Evolutionary conservation across 2,329 filamentous ascomycete genomes (phyloP).

Genomic region (Xylaria arbuscula): DNA sequence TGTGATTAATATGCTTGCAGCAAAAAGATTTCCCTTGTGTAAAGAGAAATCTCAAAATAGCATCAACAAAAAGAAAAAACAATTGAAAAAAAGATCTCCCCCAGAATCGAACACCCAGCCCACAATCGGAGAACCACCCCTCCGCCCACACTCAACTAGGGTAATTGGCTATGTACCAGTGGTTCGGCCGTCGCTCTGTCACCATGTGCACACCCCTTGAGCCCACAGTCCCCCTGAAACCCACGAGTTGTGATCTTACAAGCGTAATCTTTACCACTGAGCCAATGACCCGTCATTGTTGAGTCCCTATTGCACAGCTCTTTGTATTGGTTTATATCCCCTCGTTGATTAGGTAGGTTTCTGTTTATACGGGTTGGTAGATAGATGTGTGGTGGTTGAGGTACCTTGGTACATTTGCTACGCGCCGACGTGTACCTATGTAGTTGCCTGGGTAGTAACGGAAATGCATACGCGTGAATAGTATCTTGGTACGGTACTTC

Average conservation of each 20-base stretch:
- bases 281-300: slow-evolving; percentile 15
- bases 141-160: slow-evolving; percentile 23
- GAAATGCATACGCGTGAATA: background rate
- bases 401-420: slow-evolving; percentile 16
- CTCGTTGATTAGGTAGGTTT: background rate
- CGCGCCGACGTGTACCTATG: background rate
- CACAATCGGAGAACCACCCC: slow-evolving; percentile 25
- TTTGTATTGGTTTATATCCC: slow-evolving; percentile 4
- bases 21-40: no score
- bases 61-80: background rate
- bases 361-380: no score
- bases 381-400: background rate
- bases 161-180: background rate
- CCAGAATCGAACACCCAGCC: slow-evolving; percentile 13
- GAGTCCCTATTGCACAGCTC: slow-evolving; percentile 4
- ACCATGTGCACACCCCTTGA: no score
- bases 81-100: slow-evolving; percentile 6
- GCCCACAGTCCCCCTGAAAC: background rate
- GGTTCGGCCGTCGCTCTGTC: background rate
- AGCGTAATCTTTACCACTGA: slow-evolving; percentile 10
- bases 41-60: no score
- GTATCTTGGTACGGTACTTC: background rate
- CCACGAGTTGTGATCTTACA: background rate
- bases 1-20: no score
- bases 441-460: background rate